Percentiles rank a stretch among this genome's conserved stretches.
phyloP scores from a whole-genome alignment of 768 basidiomycete species.

The Psilocybe tampanensis region DNA sequence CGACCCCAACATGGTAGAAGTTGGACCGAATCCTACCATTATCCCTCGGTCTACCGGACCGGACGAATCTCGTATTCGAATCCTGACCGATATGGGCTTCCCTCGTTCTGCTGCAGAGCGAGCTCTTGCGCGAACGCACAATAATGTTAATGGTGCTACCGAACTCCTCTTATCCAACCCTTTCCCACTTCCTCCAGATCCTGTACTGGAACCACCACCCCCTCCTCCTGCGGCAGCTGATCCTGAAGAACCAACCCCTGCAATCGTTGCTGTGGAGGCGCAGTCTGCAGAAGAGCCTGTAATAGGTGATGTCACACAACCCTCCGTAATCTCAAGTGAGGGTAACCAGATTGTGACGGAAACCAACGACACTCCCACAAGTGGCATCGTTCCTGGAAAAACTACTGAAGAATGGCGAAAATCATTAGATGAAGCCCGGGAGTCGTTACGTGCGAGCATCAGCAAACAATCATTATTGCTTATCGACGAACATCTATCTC shows the following conservation, averaged over 20 bases:
- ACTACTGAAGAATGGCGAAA: constrained; percentile 64
- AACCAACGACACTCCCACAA: not conserved
- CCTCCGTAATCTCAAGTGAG: constrained; percentile 8
- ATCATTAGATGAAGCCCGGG: constrained; percentile 66
- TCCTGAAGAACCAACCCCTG: not conserved
- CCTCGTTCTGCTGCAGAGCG: constrained; percentile 83
- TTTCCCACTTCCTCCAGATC: constrained; percentile 73
- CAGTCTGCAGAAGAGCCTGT: not conserved
- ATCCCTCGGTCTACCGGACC: constrained; percentile 48
- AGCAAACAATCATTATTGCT: constrained; percentile 72
- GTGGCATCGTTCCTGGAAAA: constrained; percentile 35
- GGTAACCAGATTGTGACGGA: not conserved
- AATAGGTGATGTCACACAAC: not conserved
- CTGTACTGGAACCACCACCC: constrained; percentile 14
- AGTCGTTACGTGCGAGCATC: constrained; percentile 64
- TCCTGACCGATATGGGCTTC: constrained; percentile 97
- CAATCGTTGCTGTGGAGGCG: not conserved
- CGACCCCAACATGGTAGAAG: constrained; percentile 41
- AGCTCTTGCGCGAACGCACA: constrained; percentile 81
- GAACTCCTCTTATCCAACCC: constrained; percentile 86
- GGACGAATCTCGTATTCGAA: constrained; percentile 78
- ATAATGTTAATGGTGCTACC: constrained; percentile 88
- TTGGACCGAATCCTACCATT: constrained; percentile 23
- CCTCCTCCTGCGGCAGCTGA: not conserved
- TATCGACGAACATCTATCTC: constrained; percentile 83